Base-by-base conservation (phyloP, 2,329 filamentous ascomycete species). In the Aspergillus oerlinghausenensis region DNA sequence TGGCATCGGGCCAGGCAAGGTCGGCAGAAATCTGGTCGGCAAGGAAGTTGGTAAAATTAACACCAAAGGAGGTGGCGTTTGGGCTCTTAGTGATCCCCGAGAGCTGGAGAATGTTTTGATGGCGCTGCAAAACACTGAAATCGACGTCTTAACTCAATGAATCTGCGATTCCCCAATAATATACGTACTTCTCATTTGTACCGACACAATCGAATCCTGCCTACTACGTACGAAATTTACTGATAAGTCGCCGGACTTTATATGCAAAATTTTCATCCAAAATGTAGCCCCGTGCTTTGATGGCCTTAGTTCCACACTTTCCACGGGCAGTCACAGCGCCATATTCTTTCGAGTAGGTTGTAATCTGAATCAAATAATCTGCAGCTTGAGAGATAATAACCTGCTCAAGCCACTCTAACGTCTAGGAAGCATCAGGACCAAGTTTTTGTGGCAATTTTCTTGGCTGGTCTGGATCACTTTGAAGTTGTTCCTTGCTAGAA, bases 1-100 rank as follows among this genome's bases (percentile, higher is more conserved):
- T 51, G 93, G 93, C 47, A 90, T 97, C 60, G 93, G 93, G 0
- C 93, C 93, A 0, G 93, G 93, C 4, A 96, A 96, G 72, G 93
- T 97, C 2, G 93, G 93, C 0, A 82, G 92, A 56, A 97, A 97
- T 71, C 79, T 97, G 7, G 92, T 97, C 1, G 92, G 92, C 11
- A 97, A 97, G 75, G 93, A 97, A 75, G 92, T 97, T 3, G 92
- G 92, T 9, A 84, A 88, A 67, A 90, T 94, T 55, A 78, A 83
- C 17, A 84, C 93, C 50, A 95, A 93, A 70, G 92, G 92, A 1
- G 92, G 92, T 50, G 93, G 93, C 2, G 92, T 97, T 0, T 96
- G 92, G 92, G 92, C 88, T 3, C 89, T 97, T 54, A 92, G 86
- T 9, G 88, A 92, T 70, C 91, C 92, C 8, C 82, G 80, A 55